Conservation (phyloP, 2,329 filamentous ascomycete genomes). For the Didymella pinodella region DNA sequence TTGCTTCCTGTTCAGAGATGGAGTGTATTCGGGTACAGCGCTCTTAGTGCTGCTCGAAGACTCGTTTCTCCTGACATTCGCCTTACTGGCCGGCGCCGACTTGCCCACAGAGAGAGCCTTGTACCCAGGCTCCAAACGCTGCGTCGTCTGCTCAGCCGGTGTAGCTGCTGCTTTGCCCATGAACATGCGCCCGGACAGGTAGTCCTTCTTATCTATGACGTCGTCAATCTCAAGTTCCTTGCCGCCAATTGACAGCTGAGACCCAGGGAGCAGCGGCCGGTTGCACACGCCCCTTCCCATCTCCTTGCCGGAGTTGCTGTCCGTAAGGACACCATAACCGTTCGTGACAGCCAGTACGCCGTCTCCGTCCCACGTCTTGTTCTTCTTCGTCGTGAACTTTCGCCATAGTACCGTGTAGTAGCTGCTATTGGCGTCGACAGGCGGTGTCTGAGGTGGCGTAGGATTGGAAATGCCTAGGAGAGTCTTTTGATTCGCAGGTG, state of each 20-base stretch:
- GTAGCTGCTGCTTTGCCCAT: conserved; percentile 38
- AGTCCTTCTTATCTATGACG: conserved; percentile 67
- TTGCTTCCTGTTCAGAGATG: conserved; percentile 51
- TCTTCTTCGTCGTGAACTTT: conserved; percentile 74
- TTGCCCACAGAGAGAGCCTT: conserved; percentile 23
- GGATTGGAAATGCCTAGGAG: conserved; percentile 38
- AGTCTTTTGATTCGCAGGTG: conserved; percentile 42
- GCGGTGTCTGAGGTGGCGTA: conserved; percentile 26
- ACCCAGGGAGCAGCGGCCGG: conserved; percentile 66
- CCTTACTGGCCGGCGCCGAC: conserved; percentile 10
- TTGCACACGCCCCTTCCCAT: conserved; percentile 66
- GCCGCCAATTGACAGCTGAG: conserved; percentile 67
- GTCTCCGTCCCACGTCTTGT: conserved; percentile 81
- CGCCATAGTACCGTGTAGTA: conserved; percentile 63
- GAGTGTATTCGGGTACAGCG: conserved; percentile 48
- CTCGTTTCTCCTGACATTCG: conserved; percentile 30
- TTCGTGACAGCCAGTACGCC: conserved; percentile 67
- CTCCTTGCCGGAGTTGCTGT: conserved; percentile 66
- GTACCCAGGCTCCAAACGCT: conserved; percentile 26
- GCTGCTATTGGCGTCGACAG: conserved; percentile 39
- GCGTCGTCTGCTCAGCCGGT: conserved; percentile 28
- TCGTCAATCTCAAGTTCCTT: conserved; percentile 75
- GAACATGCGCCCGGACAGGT: conserved; percentile 59
- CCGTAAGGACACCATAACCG: conserved; percentile 67
- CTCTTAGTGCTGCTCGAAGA: conserved; percentile 40